phyloP scores from a whole-genome alignment of 1,284 basidiomycete genomes.

The Exobasidium rhododendri region DNA sequence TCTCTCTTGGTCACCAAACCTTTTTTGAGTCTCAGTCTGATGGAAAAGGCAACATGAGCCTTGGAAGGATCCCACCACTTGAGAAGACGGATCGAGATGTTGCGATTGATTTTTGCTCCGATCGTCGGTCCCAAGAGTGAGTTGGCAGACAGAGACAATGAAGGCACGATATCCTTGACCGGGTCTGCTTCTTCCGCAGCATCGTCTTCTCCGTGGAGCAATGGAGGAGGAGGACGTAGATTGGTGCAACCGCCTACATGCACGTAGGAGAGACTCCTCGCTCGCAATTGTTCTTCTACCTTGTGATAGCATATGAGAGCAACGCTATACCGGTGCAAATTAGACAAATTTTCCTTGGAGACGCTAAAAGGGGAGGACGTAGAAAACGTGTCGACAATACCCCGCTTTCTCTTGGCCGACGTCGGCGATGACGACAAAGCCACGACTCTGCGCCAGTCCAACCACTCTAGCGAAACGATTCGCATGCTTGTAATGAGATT shows the following conservation, averaged over 20 bases:
- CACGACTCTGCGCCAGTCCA: constrained; percentile 30
- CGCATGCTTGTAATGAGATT: constrained; percentile 22
- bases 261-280: constrained; percentile 72
- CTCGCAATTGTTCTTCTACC: constrained; percentile 80
- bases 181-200: constrained; percentile 55
- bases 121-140: constrained; percentile 76
- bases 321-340: constrained; percentile 58
- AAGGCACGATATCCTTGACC: constrained; percentile 73
- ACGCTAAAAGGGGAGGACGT: not conserved
- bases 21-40: constrained; percentile 6
- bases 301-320: constrained; percentile 85
- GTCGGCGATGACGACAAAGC: constrained; percentile 12
- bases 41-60: constrained; percentile 58
- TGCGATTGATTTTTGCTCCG: constrained; percentile 78
- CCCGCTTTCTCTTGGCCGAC: constrained; percentile 5
- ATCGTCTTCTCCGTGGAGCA: not conserved
- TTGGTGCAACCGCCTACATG: constrained; percentile 61
- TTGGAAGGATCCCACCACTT: constrained; percentile 83
- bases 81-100: constrained; percentile 78
- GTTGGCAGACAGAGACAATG: constrained; percentile 73
- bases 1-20: constrained; percentile 59
- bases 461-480: constrained; percentile 39
- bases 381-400: not conserved
- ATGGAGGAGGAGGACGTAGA: constrained; percentile 12
- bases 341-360: constrained; percentile 32